Conservation (phyloP, 2,329 filamentous ascomycete genomes). For the Xylaria sp. region DNA sequence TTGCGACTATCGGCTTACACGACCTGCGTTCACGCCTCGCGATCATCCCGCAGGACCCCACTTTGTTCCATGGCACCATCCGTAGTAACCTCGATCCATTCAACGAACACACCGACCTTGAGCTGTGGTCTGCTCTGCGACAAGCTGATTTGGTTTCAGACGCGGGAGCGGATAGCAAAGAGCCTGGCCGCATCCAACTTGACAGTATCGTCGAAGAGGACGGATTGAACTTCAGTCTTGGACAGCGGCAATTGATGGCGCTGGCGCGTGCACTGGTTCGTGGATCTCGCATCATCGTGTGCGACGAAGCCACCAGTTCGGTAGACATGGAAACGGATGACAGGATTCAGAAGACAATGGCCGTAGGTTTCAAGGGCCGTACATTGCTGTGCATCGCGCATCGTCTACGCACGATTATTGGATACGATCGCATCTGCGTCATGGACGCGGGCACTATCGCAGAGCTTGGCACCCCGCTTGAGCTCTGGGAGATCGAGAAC, state of each 20-base stretch:
- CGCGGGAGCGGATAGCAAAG: constrained; percentile 39
- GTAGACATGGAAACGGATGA: constrained; percentile 97
- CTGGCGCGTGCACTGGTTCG: constrained; percentile 85
- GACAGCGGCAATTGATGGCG: constrained; percentile 92
- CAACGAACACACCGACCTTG: constrained; percentile 68
- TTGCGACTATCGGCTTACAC: constrained; percentile 66
- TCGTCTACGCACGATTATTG: constrained; percentile 83
- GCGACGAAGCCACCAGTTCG: constrained; percentile 88
- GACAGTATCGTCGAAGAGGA: constrained; percentile 87
- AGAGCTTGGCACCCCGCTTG: constrained; percentile 73
- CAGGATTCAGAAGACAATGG: constrained; percentile 89
- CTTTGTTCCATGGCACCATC: constrained; percentile 75
- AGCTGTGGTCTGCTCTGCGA: constrained; percentile 71
- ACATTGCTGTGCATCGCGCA: constrained; percentile 92
- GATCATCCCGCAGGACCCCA: constrained; percentile 82
- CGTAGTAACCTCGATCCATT: constrained; percentile 78
- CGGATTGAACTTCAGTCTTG: constrained; percentile 91
- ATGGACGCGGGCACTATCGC: constrained; percentile 88
- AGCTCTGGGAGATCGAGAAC: constrained; percentile 57
- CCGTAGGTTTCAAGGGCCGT: constrained; percentile 75
- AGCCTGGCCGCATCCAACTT: constrained; percentile 61
- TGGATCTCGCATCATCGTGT: constrained; percentile 85
- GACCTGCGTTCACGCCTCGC: constrained; percentile 70
- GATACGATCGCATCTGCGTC: constrained; percentile 92
- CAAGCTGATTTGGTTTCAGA: constrained; percentile 67